These are phyloP conservation scores for Magnaporthiopsis incrustans DNA, from an alignment of 2,329 filamentous ascomycete genomes.

Conservation along the genomic window DNA sequence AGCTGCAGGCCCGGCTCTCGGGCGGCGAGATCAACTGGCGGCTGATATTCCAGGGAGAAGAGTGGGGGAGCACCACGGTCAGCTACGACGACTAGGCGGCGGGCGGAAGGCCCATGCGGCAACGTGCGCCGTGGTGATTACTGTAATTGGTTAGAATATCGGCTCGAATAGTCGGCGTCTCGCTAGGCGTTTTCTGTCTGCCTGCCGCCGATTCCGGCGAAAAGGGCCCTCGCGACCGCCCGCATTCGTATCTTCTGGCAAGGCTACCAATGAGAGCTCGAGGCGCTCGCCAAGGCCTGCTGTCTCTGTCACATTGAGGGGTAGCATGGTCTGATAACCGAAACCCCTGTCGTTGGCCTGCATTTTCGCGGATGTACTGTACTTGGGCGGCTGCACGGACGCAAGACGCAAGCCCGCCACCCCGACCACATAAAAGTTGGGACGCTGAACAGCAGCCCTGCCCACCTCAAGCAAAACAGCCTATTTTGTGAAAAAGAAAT, in stretches of 20 bases:
- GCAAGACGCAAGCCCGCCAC: too few relatives aligned
- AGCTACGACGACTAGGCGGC: constrained; percentile 8
- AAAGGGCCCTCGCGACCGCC: not conserved
- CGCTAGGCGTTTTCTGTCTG: not conserved
- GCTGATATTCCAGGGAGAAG: constrained; percentile 8
- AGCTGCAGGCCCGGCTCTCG: constrained; percentile 11
- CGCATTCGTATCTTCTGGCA: not conserved
- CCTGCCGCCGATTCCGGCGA: not conserved
- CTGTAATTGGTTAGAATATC: not conserved
- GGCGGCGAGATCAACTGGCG: constrained; percentile 7
- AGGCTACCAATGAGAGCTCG: not conserved
- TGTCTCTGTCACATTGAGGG: too few relatives aligned
- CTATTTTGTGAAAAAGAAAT: too few relatives aligned
- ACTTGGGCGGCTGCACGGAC: too few relatives aligned
- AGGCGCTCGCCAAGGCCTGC: too few relatives aligned
- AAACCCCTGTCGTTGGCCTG: too few relatives aligned
- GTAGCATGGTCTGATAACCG: too few relatives aligned
- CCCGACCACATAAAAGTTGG: too few relatives aligned
- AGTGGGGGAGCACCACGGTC: constrained; percentile 10
- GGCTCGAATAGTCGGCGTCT: not conserved
- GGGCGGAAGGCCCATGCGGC: not conserved
- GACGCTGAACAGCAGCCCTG: too few relatives aligned
- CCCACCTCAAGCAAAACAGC: too few relatives aligned
- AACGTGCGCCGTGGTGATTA: not conserved
- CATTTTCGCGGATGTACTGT: too few relatives aligned